Base-by-base conservation (phyloP, 208 protist species). In the Crithidia bombi region DNA sequence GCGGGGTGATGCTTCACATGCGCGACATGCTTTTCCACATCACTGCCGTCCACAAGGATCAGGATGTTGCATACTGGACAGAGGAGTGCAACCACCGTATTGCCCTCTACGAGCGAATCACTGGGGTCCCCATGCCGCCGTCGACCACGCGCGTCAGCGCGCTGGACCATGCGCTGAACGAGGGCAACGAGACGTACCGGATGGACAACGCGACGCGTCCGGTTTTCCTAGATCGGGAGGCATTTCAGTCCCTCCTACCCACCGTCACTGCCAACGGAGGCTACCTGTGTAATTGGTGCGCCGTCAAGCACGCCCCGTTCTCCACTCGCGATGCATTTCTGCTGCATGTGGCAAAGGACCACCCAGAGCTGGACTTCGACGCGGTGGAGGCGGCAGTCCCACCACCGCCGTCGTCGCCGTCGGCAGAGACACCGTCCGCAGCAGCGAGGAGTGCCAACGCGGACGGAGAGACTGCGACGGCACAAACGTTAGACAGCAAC, bases 241-340 rank as follows among this genome's bases (percentile, higher is more conserved):
- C 36, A 28, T 28, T 63, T 15, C 65, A 52, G 2, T 17, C 51
- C 6, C 57, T 52, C 21, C 43, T 91, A 38, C 92, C 92, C 11
- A 96, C 89, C 2, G 52, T 94, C 36, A 76, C 80, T 2, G 73
- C 73, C 0, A 30, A 59, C 5, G 92, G 92, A 28, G 41, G 35
- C 12, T 96, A 95, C 73, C 63, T 83, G 21, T 96, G 92, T 80
- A 92, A 96, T 61, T 95, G 89, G 89, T 96, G 92, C 65, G 75
- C 80, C 17, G 25, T 75, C 12, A 56, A 63, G 41, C 55, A 57
- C 10, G 69, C 67, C 17, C 50, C 76, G 26, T 87, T 90, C 55
- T 56, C 75, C 21, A 93, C 89, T 30, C 80, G 92, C 6, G 92
- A 96, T 62, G 80, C 82, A 12, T 89, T 96, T 67, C 84, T 96